phyloP scores from a whole-genome alignment of 768 basidiomycete genomes.

The Coprinellus micaceus region DNA sequence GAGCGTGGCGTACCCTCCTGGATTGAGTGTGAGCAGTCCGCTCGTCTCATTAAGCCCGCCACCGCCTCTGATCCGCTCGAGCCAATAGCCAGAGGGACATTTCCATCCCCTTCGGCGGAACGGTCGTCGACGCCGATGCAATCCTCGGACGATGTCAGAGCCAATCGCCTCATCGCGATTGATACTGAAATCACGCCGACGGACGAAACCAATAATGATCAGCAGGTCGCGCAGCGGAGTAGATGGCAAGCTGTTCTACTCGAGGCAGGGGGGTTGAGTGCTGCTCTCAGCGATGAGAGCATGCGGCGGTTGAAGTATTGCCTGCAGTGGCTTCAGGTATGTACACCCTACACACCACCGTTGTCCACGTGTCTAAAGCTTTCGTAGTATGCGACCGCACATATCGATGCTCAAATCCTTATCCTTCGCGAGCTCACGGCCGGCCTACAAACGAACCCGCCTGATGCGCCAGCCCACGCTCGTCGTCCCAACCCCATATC shows the following conservation, averaged over 20 bases:
- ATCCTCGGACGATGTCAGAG: too few relatives aligned
- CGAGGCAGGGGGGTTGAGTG: constrained; percentile 85
- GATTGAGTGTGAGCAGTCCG: constrained; percentile 31
- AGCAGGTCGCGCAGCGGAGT: constrained; percentile 67
- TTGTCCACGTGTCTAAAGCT: constrained; percentile 5
- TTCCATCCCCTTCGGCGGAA: constrained; percentile 10
- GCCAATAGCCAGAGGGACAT: constrained; percentile 30
- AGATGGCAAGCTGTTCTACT: constrained; percentile 81
- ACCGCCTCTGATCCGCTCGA: neutral
- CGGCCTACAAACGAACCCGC: constrained; percentile 53
- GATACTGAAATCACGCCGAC: neutral
- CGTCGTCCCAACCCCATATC: constrained; percentile 31
- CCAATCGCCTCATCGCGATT: too few relatives aligned
- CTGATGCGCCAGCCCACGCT: constrained; percentile 24
- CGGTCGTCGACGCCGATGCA: neutral
- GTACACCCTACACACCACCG: constrained; percentile 20
- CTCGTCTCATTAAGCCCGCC: neutral
- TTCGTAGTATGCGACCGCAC: constrained; percentile 74
- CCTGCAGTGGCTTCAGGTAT: constrained; percentile 81
- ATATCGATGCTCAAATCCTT: constrained; percentile 84
- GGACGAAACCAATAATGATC: constrained; percentile 23
- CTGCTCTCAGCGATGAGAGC: constrained; percentile 87
- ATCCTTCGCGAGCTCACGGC: constrained; percentile 82
- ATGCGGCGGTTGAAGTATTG: constrained; percentile 85
- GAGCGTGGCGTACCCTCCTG: constrained; percentile 32